Evolutionary conservation across 768 basidiomycete species (phyloP).

Genomic region (Boletus rubroflammeus): DNA sequence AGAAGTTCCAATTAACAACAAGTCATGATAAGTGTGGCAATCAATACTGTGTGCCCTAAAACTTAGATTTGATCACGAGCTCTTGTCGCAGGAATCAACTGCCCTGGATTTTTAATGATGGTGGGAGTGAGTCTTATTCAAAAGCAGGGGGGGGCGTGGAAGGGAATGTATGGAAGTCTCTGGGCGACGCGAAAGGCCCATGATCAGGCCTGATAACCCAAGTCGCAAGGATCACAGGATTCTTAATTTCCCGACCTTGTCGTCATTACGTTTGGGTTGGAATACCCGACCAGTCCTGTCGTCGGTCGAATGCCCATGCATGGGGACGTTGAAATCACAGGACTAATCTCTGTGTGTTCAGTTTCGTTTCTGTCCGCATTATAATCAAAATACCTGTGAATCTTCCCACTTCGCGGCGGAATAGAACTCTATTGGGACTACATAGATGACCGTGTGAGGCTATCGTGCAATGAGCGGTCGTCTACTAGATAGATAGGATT

Average conservation of each 20-base stretch:
- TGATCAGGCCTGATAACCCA: neutral
- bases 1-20: neutral
- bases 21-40: neutral
- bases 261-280: neutral
- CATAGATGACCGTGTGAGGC: neutral
- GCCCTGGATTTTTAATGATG: constrained; percentile 7
- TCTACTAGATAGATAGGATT: neutral
- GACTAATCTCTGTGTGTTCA: neutral
- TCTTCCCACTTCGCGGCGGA: neutral
- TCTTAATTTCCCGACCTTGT: neutral
- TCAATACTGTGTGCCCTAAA: constrained; percentile 10
- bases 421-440: neutral
- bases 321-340: neutral
- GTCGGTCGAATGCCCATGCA: neutral
- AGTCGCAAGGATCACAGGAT: neutral
- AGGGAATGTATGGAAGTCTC: neutral
- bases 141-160: neutral
- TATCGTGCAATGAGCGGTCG: neutral
- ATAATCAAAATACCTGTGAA: neutral
- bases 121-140: neutral
- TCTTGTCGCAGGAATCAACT: constrained; percentile 8
- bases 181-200: neutral
- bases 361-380: neutral
- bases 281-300: neutral
- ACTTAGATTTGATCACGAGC: constrained; percentile 4